Conservation (phyloP, 805 yeast species). For the Candida berthetii region DNA sequence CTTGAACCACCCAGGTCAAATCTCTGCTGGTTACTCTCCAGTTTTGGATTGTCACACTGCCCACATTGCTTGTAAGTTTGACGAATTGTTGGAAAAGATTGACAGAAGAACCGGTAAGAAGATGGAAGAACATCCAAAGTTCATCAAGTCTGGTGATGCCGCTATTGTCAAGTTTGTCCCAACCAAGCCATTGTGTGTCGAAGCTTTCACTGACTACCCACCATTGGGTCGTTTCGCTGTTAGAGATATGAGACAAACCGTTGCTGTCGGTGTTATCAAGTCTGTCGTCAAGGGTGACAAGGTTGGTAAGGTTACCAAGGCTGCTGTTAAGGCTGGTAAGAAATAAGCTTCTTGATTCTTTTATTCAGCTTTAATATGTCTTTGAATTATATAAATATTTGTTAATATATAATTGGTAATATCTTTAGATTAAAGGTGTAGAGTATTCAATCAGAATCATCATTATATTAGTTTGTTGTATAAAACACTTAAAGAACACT, state of each 20-base stretch:
- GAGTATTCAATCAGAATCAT: too few species aligned
- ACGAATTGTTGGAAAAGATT: conserved; percentile 70
- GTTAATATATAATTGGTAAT: too few species aligned
- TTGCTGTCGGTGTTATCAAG: conserved; percentile 99
- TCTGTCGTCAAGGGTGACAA: conserved; percentile 80
- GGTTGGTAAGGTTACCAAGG: conserved; percentile 95
- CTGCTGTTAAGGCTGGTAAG: conserved; percentile 47
- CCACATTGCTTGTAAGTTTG: conserved; percentile 89
- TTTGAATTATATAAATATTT: too few species aligned
- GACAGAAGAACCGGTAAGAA: conserved; percentile 96
- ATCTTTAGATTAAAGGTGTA: too few species aligned
- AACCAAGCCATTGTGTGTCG: conserved; percentile 88
- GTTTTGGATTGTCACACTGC: conserved; percentile 92
- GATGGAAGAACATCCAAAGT: conserved; percentile 95
- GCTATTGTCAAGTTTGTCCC: conserved; percentile 88
- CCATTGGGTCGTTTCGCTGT: conserved; percentile 98
- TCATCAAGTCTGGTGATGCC: conserved; percentile 98
- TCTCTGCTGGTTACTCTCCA: conserved; percentile 89
- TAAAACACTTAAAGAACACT: too few species aligned
- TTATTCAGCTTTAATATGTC: background rate
- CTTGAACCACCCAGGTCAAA: conserved; percentile 93
- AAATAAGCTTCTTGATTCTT: conserved; percentile 14
- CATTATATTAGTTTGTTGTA: too few species aligned
- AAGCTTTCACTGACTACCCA: conserved; percentile 86
- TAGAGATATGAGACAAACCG: conserved; percentile 99